These are phyloP conservation scores for Saccharomyces hybrid DNA, from an alignment of 1,139 yeast species.

Conservation along the genomic window DNA sequence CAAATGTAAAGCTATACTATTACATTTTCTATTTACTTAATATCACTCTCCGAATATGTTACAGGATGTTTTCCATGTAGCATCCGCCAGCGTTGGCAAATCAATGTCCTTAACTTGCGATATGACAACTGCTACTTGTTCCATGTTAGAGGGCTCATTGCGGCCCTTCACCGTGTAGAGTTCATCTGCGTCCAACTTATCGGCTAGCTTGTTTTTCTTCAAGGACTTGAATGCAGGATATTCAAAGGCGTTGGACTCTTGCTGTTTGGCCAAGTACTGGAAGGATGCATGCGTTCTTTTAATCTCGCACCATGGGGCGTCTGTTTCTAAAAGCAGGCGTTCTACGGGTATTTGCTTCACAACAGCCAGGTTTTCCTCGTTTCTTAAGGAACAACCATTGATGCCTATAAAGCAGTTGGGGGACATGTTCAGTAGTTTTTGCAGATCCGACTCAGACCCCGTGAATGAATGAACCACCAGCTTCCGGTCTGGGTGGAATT, in stretches of 20 bases:
- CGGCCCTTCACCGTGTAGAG: slow-evolving; percentile 56
- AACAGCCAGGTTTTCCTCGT: slow-evolving; percentile 63
- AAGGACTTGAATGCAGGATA: slow-evolving; percentile 19
- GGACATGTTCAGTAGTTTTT: slow-evolving; percentile 37
- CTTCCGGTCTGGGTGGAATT: slow-evolving; percentile 22
- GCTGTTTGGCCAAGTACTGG: slow-evolving; percentile 34
- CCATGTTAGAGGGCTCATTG: slow-evolving; percentile 85
- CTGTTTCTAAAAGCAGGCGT: slow-evolving; percentile 76
- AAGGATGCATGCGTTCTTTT: slow-evolving; percentile 75
- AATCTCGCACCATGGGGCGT: slow-evolving; percentile 98
- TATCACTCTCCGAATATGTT: slow-evolving; percentile 37
- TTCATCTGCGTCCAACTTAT: slow-evolving; percentile 16
- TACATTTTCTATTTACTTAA: background rate
- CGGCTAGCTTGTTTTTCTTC: slow-evolving; percentile 25
- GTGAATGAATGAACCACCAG: slow-evolving; percentile 92
- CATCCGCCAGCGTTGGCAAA: slow-evolving; percentile 47
- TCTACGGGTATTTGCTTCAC: slow-evolving; percentile 60
- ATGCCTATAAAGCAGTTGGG: slow-evolving; percentile 59
- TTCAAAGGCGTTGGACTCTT: slow-evolving; percentile 19
- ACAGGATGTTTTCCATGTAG: slow-evolving; percentile 58
- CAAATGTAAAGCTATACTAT: background rate
- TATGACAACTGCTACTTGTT: slow-evolving; percentile 72
- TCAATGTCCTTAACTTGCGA: slow-evolving; percentile 49
- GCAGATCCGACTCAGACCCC: slow-evolving; percentile 60
- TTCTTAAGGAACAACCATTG: slow-evolving; percentile 87